Evolutionary conservation across 495 filamentous ascomycete genomes (phyloP).

Genomic region (Aspergillus leporis): DNA sequence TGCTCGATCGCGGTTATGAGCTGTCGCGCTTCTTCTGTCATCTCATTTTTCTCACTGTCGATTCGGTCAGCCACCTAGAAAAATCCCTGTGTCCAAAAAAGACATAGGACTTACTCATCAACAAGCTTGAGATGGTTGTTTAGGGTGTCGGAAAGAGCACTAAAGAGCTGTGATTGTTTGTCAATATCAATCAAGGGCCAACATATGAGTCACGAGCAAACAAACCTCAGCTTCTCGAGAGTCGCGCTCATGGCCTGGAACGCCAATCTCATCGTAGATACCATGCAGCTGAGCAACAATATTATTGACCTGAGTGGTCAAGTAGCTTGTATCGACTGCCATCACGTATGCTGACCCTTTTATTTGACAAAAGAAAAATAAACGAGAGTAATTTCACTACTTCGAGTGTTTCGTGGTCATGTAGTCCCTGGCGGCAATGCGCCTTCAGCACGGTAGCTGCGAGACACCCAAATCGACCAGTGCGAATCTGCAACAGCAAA

Average conservation of each 20-base stretch:
- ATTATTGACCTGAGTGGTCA: constrained; percentile 89
- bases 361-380: constrained; percentile 24
- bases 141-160: constrained; percentile 81
- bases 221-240: constrained; percentile 80
- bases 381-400: constrained; percentile 7
- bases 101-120: constrained; percentile 53
- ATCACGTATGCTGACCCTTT: constrained; percentile 44
- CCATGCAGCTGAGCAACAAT: constrained; percentile 89
- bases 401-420: constrained; percentile 12
- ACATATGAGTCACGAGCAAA: constrained; percentile 7
- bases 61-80: constrained; percentile 10
- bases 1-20: constrained; percentile 83
- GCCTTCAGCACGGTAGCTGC: constrained; percentile 22
- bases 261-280: constrained; percentile 94
- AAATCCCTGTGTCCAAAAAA: neutral
- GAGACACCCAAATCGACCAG: constrained; percentile 14
- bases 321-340: constrained; percentile 86
- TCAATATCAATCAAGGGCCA: constrained; percentile 16
- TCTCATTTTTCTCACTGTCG: constrained; percentile 76
- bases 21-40: constrained; percentile 83
- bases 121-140: constrained; percentile 81
- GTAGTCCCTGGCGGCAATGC: constrained; percentile 22
- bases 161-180: constrained; percentile 65
- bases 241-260: constrained; percentile 86
- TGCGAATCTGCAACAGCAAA: constrained; percentile 22